These are phyloP conservation scores for Diatrype stigma DNA, from an alignment of 2,329 filamentous ascomycete species.

Conservation along the genomic window DNA sequence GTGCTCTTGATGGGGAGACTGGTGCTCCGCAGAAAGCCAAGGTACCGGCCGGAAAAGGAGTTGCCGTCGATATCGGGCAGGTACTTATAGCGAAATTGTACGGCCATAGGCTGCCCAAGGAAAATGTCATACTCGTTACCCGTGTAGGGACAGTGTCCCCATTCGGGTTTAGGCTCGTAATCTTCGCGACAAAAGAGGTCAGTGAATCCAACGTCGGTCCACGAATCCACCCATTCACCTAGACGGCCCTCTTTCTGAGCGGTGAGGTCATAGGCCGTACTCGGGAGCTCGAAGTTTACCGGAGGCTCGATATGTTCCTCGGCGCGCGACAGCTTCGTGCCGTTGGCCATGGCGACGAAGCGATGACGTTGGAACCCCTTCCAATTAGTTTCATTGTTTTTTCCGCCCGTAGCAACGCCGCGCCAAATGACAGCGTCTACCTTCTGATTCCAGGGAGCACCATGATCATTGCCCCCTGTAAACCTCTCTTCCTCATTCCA, in stretches of 20 bases:
- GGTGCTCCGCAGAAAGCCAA: constrained; percentile 65
- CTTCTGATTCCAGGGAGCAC: constrained; percentile 56
- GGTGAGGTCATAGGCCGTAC: constrained; percentile 42
- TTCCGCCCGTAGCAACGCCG: constrained; percentile 62
- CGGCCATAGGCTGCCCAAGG: constrained; percentile 37
- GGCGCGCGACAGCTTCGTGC: constrained; percentile 49
- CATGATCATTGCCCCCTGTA: constrained; percentile 50
- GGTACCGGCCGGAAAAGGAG: constrained; percentile 64
- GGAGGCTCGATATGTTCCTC: constrained; percentile 39
- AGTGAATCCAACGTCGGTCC: constrained; percentile 49
- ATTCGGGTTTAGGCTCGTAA: constrained; percentile 27
- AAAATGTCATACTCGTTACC: constrained; percentile 39
- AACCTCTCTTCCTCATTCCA: constrained; percentile 61
- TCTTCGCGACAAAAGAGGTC: constrained; percentile 47
- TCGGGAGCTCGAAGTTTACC: constrained; percentile 52
- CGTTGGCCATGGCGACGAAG: constrained; percentile 70
- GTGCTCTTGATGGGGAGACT: constrained; percentile 74
- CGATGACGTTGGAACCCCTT: constrained; percentile 70
- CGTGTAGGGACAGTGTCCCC: constrained; percentile 44
- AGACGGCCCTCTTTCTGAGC: constrained; percentile 41
- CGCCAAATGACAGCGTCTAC: constrained; percentile 55
- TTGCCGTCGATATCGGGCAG: constrained; percentile 76
- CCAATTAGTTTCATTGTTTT: constrained; percentile 60
- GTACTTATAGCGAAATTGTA: constrained; percentile 62
- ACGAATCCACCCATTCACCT: constrained; percentile 44